Conservation (phyloP, 345 rosid species). For the Eucalyptus sp. region DNA sequence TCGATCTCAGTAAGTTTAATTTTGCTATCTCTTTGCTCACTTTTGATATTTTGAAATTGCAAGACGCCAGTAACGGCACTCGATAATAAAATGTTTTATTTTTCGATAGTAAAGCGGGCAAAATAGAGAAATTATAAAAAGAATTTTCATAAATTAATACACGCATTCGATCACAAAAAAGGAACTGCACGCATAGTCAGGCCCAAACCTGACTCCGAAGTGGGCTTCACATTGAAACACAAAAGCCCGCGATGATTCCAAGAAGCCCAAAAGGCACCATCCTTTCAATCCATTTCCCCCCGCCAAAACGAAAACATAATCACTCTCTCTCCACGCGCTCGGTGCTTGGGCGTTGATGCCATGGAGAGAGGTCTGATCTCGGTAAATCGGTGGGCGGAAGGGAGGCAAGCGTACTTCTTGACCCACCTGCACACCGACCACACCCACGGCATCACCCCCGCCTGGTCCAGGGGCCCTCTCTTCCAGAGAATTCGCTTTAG, state of each 20-base stretch:
- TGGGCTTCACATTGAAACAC: background rate
- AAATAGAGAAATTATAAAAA: too few relatives aligned
- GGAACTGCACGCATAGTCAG: background rate
- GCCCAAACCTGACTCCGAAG: background rate
- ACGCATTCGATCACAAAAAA: background rate
- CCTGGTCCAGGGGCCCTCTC: constrained; percentile 50
- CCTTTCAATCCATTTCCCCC: too few relatives aligned
- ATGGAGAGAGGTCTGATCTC: constrained; percentile 70
- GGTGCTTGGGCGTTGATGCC: background rate
- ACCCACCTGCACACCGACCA: constrained; percentile 72
- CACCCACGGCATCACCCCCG: constrained; percentile 42
- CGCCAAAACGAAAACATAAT: too few relatives aligned
- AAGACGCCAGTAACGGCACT: too few relatives aligned
- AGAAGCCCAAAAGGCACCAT: background rate
- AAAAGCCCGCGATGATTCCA: background rate
- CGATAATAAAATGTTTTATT: background rate
- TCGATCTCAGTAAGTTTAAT: too few relatives aligned
- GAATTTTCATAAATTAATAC: background rate
- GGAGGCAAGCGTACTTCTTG: constrained; percentile 64
- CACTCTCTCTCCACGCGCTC: background rate
- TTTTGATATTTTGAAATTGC: too few relatives aligned
- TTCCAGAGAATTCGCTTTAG: background rate
- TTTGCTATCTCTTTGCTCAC: too few relatives aligned
- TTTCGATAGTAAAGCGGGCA: background rate
- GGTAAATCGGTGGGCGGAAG: constrained; percentile 54